Evolutionary conservation across 2,329 filamentous ascomycete species (phyloP).

Genomic region (Amauroascus niger): DNA sequence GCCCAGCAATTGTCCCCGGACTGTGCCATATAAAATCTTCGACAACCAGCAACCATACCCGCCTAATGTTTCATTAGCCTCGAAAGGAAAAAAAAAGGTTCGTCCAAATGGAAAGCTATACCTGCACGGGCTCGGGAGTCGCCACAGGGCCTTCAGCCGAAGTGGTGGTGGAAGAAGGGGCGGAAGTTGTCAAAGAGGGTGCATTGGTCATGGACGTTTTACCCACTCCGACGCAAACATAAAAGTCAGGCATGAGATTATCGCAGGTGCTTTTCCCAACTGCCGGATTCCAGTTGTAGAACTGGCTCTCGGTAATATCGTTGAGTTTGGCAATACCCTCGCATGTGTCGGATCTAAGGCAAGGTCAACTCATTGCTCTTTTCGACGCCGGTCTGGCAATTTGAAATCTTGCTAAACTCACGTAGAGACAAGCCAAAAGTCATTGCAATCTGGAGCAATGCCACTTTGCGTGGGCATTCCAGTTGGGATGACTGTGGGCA

Average conservation of each 20-base stretch:
- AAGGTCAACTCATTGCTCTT: not conserved
- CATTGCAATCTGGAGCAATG: constrained; percentile 4
- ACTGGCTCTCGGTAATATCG: not conserved
- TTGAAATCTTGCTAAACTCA: not conserved
- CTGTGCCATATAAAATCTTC: constrained; percentile 4
- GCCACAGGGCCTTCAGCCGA: no score
- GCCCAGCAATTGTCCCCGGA: constrained; percentile 1
- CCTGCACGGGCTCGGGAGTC: no score
- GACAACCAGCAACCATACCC: no score
- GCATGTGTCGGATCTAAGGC: no score
- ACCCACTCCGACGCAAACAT: constrained; percentile 9
- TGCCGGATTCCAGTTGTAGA: constrained; percentile 10
- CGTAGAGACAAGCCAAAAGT: constrained; percentile 7
- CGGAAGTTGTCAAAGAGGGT: no score
- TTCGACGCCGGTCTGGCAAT: not conserved
- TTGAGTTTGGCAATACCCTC: not conserved
- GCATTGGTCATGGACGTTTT: no score
- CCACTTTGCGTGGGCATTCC: constrained; percentile 5
- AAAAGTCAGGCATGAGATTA: constrained; percentile 2
- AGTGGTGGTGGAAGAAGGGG: no score
- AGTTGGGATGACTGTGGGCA: not conserved
- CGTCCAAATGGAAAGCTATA: no score
- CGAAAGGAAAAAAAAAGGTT: no score
- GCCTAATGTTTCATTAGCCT: no score
- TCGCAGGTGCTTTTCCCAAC: not conserved